Percentiles rank a stretch among this genome's conserved stretches.
Conservation (phyloP, 202 grass and related monocot genomes). For the Zizania palustris region DNA sequence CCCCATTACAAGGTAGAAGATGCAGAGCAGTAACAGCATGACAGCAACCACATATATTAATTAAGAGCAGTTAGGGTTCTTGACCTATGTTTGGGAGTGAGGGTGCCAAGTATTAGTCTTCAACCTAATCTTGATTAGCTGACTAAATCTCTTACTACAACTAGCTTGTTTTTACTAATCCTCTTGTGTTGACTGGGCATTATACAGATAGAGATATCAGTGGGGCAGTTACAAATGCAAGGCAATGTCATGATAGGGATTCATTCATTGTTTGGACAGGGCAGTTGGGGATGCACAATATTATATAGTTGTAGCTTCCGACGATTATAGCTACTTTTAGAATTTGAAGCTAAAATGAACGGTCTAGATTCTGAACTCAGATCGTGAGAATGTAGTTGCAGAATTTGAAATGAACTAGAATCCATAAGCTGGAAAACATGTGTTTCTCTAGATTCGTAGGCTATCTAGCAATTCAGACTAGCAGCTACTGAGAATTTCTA, state of each 20-base stretch:
- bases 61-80: not conserved
- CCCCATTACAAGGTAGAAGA: not conserved
- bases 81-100: not conserved
- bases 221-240: constrained; percentile 32
- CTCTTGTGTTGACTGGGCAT: constrained; percentile 27
- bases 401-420: too few relatives aligned
- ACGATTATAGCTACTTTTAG: too few relatives aligned
- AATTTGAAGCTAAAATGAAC: too few relatives aligned
- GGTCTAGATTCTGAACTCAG: too few relatives aligned
- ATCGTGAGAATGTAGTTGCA: too few relatives aligned
- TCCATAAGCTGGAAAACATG: too few relatives aligned
- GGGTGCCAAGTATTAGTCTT: not conserved
- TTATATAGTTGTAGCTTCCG: not conserved
- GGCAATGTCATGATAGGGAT: not conserved
- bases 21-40: not conserved
- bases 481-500: too few relatives aligned
- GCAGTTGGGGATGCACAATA: constrained; percentile 26
- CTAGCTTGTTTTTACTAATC: not conserved
- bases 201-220: not conserved
- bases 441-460: too few relatives aligned
- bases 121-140: constrained; percentile 38
- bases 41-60: not conserved
- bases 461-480: too few relatives aligned
- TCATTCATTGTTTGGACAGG: constrained; percentile 9
- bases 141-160: not conserved